Conservation (phyloP, 495 filamentous ascomycete genomes). For the Lepidopterella palustris region DNA sequence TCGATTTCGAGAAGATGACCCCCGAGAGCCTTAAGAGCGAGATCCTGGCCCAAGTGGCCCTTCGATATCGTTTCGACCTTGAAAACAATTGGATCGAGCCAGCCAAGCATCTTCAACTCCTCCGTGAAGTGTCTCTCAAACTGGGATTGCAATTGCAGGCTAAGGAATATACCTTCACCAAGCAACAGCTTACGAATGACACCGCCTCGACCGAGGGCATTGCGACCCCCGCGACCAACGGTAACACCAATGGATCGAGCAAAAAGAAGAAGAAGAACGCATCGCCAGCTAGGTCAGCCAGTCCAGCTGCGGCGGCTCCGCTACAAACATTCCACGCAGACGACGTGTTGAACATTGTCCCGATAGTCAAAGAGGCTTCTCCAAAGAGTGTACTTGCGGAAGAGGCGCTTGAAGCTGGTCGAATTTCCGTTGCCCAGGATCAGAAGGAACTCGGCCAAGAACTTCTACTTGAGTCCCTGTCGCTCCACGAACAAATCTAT, state of each 20-base stretch:
- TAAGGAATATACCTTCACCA: conserved; percentile 71
- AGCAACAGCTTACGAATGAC: conserved; percentile 30
- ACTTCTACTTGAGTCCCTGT: conserved; percentile 87
- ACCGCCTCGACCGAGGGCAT: conserved; percentile 35
- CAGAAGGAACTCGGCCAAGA: conserved; percentile 96
- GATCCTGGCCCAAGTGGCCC: conserved; percentile 62
- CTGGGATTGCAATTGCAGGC: conserved; percentile 82
- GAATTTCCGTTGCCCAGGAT: conserved; percentile 87
- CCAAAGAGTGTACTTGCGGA: conserved; percentile 85
- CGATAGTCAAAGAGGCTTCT: conserved; percentile 87
- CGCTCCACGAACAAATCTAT: conserved; percentile 97
- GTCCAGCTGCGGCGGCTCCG: conserved; percentile 45
- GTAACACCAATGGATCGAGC: conserved; percentile 41
- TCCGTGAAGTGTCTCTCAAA: conserved; percentile 85
- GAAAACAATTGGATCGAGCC: conserved; percentile 56
- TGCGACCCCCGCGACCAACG: conserved; percentile 39
- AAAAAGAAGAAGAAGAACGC: conserved; percentile 67
- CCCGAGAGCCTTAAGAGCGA: conserved; percentile 62
- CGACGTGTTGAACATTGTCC: conserved; percentile 85
- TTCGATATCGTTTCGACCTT: conserved; percentile 72
- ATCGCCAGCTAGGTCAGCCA: conserved; percentile 44
- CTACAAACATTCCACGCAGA: conserved; percentile 68
- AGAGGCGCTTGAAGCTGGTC: conserved; percentile 90
- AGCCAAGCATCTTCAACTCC: conserved; percentile 69
- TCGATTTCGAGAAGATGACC: conserved; percentile 69